These are phyloP conservation scores for Russula abietina DNA, from an alignment of 768 basidiomycete species.

Conservation along the genomic window DNA sequence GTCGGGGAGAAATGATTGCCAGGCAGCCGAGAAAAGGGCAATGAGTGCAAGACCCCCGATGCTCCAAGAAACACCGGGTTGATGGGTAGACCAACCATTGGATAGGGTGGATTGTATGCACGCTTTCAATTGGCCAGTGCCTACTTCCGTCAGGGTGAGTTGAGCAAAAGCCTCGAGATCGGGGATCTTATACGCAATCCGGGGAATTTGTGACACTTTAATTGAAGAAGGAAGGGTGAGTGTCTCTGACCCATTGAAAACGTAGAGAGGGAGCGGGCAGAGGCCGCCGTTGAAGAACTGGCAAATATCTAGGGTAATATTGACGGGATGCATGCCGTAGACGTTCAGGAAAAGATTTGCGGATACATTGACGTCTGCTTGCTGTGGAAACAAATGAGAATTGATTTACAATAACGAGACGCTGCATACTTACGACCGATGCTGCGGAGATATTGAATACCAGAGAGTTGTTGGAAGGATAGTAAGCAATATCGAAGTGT, in stretches of 20 bases:
- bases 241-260: conserved; percentile 79
- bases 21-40: conserved; percentile 48
- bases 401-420: conserved; percentile 18
- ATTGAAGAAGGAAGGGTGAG: conserved; percentile 57
- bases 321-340: conserved; percentile 81
- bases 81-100: conserved; percentile 82
- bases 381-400: conserved; percentile 35
- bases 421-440: conserved; percentile 59
- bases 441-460: conserved; percentile 83
- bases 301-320: conserved; percentile 86
- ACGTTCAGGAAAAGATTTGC: conserved; percentile 79
- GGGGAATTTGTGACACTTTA: conserved; percentile 57
- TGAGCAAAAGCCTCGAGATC: conserved; percentile 89
- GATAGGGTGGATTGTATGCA: conserved; percentile 90
- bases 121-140: conserved; percentile 68
- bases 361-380: conserved; percentile 70
- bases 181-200: conserved; percentile 80
- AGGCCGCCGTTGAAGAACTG: conserved; percentile 67
- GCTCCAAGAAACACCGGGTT: conserved; percentile 70
- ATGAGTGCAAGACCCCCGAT: conserved; percentile 61
- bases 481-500: conserved; percentile 69
- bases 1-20: conserved; percentile 50
- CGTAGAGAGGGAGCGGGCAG: conserved; percentile 77
- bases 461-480: conserved; percentile 63
- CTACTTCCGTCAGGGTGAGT: conserved; percentile 61